A percentile compares a stretch with the other conserved stretches of the same genome.
These are phyloP conservation scores for Fusarium udum DNA, from an alignment of 2,329 filamentous ascomycete species.

Conservation along the genomic window DNA sequence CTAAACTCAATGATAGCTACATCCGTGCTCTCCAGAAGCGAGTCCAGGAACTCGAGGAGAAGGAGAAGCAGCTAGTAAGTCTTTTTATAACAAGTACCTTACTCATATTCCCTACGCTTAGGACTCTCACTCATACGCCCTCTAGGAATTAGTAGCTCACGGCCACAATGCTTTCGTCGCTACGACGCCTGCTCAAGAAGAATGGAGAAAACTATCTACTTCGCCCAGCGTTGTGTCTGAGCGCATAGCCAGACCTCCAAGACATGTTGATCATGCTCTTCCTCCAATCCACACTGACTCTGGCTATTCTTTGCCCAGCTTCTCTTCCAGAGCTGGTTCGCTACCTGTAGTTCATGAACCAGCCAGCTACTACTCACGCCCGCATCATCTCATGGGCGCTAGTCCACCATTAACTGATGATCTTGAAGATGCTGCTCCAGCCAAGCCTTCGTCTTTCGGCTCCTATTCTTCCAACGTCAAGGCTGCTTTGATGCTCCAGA, in stretches of 20 bases:
- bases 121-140: constrained; percentile 4
- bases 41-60: constrained; percentile 42
- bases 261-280: constrained; percentile 32
- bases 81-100: background rate
- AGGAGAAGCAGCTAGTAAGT: constrained; percentile 41
- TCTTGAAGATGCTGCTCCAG: constrained; percentile 34
- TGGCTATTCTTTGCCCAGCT: constrained; percentile 20
- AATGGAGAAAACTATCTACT: constrained; percentile 36
- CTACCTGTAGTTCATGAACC: constrained; percentile 33
- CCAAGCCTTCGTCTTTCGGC: constrained; percentile 40
- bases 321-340: constrained; percentile 21
- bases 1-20: constrained; percentile 29
- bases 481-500: constrained; percentile 42
- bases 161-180: constrained; percentile 27
- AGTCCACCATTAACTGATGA: constrained; percentile 43
- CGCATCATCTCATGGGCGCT: constrained; percentile 34
- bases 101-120: background rate
- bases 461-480: constrained; percentile 44
- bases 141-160: constrained; percentile 27
- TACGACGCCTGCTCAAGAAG: constrained; percentile 34
- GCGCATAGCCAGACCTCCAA: constrained; percentile 22
- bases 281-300: constrained; percentile 37
- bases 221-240: constrained; percentile 31
- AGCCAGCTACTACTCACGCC: constrained; percentile 28
- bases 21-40: constrained; percentile 43